Conservation (phyloP, 345 rosid genomes). For the Eucalyptus polybractea region DNA sequence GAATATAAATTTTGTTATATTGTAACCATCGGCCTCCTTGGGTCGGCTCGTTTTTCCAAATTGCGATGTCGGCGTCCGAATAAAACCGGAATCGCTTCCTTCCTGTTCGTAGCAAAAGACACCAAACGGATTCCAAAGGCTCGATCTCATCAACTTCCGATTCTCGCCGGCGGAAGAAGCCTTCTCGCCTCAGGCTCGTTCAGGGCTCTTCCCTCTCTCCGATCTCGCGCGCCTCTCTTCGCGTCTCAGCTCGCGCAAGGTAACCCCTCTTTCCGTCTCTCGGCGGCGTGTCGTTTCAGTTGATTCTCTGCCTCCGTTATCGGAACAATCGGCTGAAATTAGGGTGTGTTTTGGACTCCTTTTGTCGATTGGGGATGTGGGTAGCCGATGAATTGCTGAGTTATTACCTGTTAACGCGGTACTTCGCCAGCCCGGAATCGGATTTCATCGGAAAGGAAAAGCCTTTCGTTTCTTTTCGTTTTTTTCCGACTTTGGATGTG, state of each 20-base stretch:
- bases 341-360: neutral
- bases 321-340: neutral
- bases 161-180: neutral
- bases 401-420: neutral
- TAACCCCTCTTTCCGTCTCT: neutral
- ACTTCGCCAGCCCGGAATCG: neutral
- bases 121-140: neutral
- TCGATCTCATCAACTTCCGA: neutral
- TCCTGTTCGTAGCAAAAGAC: neutral
- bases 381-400: neutral
- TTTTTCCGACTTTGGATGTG: neutral
- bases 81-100: neutral
- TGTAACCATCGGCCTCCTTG: neutral
- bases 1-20: no score
- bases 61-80: neutral
- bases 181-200: neutral
- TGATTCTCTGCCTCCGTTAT: neutral
- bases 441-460: neutral
- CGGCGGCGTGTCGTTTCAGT: neutral
- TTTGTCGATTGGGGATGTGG: neutral
- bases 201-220: neutral
- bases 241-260: neutral
- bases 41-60: neutral
- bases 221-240: neutral
- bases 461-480: neutral